phyloP scores from a whole-genome alignment of 768 basidiomycete genomes.

The Austroboletus festivus region DNA sequence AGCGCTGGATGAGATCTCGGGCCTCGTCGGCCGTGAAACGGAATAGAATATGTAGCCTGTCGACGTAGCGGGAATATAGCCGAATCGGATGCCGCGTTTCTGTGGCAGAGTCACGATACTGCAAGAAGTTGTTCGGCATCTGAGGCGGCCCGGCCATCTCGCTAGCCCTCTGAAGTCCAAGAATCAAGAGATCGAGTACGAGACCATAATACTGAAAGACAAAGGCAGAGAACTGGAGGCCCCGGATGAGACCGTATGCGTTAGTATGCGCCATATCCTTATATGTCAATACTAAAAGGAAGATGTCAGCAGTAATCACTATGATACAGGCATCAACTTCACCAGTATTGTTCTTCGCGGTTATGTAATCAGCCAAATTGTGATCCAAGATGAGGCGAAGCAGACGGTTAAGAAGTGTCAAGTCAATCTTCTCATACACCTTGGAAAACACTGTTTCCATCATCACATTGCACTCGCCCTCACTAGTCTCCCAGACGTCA shows the following conservation, averaged over 20 bases:
- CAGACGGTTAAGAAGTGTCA: constrained; percentile 93
- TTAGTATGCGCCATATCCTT: constrained; percentile 99
- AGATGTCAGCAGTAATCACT: neutral
- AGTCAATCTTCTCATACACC: constrained; percentile 98
- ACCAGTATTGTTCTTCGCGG: constrained; percentile 96
- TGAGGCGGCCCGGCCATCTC: constrained; percentile 99
- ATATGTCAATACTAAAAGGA: constrained; percentile 67
- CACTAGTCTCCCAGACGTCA: constrained; percentile 97
- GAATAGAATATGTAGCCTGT: constrained; percentile 93
- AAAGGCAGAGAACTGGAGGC: constrained; percentile 97
- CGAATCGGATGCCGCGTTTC: constrained; percentile 98
- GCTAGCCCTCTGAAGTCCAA: constrained; percentile 96
- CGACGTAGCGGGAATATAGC: constrained; percentile 95
- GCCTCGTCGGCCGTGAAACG: constrained; percentile 97
- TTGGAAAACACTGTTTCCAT: constrained; percentile 99
- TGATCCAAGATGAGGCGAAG: constrained; percentile 96
- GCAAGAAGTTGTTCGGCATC: constrained; percentile 97
- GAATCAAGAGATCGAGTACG: constrained; percentile 90
- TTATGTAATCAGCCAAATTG: constrained; percentile 98
- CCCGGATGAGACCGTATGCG: constrained; percentile 94
- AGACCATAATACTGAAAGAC: constrained; percentile 99
- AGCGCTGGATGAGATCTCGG: constrained; percentile 95
- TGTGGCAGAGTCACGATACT: constrained; percentile 91
- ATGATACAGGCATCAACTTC: constrained; percentile 10
- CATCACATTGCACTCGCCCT: constrained; percentile 96